These are phyloP conservation scores for Thinopyrum elongatum DNA, from an alignment of 176 grass and related monocot species.

Conservation along the genomic window DNA sequence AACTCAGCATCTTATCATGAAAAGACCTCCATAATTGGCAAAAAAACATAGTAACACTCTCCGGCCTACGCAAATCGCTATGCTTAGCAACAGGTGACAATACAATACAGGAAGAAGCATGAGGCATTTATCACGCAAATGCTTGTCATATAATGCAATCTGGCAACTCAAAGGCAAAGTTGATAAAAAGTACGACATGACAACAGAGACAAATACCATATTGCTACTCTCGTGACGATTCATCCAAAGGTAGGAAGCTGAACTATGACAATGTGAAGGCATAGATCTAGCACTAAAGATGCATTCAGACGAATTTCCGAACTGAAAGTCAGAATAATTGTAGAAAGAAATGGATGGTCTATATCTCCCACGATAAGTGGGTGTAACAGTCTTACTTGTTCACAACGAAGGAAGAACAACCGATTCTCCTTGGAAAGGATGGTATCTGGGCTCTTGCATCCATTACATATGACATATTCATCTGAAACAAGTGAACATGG, in stretches of 20 bases:
- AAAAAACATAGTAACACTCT: conserved; percentile 35
- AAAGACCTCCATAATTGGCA: background rate
- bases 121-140: background rate
- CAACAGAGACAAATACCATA: background rate
- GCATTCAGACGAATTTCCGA: background rate
- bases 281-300: background rate
- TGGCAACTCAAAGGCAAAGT: conserved; percentile 4
- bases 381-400: conserved; percentile 54
- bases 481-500: conserved; percentile 37
- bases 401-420: conserved; percentile 93
- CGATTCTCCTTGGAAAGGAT: conserved; percentile 99
- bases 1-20: background rate
- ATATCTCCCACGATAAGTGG: too few species aligned
- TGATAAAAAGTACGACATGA: background rate
- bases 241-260: conserved; percentile 34
- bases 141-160: conserved; percentile 17
- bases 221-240: background rate
- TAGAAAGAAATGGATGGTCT: too few species aligned
- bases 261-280: background rate
- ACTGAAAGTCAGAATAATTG: background rate
- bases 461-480: conserved; percentile 99
- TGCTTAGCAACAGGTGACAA: background rate
- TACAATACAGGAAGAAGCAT: background rate
- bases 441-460: conserved; percentile 97
- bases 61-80: conserved; percentile 13